Conservation (phyloP, 1,284 basidiomycete genomes). For the Trametes polyzona region DNA sequence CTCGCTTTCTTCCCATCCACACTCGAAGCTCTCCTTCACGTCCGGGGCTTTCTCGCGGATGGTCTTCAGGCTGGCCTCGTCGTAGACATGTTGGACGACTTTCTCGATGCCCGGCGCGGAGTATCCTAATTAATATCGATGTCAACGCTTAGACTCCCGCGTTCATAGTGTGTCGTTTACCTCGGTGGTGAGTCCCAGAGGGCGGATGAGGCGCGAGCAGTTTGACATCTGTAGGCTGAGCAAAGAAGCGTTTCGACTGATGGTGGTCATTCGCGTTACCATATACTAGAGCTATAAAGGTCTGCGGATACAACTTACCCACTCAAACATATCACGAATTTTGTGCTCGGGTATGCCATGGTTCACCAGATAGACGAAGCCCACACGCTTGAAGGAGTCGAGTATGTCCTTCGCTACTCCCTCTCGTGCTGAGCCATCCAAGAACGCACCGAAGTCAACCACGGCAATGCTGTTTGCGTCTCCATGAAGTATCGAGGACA, state of each 20-base stretch:
- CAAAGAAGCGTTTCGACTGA: slow-evolving; percentile 57
- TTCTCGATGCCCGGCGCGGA: slow-evolving; percentile 53
- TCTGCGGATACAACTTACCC: slow-evolving; percentile 38
- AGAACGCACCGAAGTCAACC: slow-evolving; percentile 36
- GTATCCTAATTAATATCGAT: slow-evolving; percentile 46
- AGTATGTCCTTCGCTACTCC: slow-evolving; percentile 37
- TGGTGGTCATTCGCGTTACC: no score
- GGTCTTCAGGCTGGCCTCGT: slow-evolving; percentile 41
- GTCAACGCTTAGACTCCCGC: not conserved
- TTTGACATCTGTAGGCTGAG: slow-evolving; percentile 53
- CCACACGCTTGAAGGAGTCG: slow-evolving; percentile 40
- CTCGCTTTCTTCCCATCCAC: slow-evolving; percentile 50
- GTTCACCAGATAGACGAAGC: slow-evolving; percentile 48
- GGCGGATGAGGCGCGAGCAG: slow-evolving; percentile 59
- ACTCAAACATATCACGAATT: slow-evolving; percentile 56
- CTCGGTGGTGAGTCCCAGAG: slow-evolving; percentile 56
- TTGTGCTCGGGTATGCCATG: slow-evolving; percentile 45
- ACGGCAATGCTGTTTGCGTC: slow-evolving; percentile 31
- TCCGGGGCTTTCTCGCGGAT: slow-evolving; percentile 46
- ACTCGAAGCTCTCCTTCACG: slow-evolving; percentile 62
- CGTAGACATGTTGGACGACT: slow-evolving; percentile 47
- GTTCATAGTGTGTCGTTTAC: slow-evolving; percentile 32
- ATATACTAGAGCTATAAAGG: no score
- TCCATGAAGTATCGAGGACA: slow-evolving; percentile 20
- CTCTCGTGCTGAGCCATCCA: slow-evolving; percentile 34